Percentiles rank a stretch among this genome's conserved stretches.
phyloP scores from a whole-genome alignment of 495 filamentous ascomycete genomes.

The Aspergillus biplanus region DNA sequence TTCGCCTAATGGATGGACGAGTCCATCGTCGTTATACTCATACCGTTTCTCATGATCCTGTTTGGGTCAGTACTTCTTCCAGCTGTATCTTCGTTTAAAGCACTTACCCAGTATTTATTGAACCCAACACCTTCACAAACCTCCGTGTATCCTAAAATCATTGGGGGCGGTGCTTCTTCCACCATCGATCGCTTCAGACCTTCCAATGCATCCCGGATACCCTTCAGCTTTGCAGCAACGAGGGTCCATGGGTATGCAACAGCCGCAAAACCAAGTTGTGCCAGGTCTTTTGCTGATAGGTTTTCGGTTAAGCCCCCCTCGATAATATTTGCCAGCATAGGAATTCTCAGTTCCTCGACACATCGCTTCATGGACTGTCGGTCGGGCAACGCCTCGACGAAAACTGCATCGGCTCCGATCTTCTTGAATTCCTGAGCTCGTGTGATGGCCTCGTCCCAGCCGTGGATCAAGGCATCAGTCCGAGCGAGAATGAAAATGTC shows the following conservation, averaged over 20 bases:
- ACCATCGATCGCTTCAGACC: conserved; percentile 39
- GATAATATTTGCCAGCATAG: conserved; percentile 48
- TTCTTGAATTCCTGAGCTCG: conserved; percentile 42
- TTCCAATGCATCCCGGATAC: conserved; percentile 41
- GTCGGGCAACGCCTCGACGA: conserved; percentile 48
- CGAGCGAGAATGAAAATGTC: conserved; percentile 49
- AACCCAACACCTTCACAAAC: conserved; percentile 48
- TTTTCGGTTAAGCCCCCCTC: conserved; percentile 49
- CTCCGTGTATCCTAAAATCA: conserved; percentile 40
- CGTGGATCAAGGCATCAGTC: conserved; percentile 42
- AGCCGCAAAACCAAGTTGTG: conserved; percentile 38
- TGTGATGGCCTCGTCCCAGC: conserved; percentile 43
- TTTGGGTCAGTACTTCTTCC: conserved; percentile 5
- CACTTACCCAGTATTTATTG: conserved; percentile 44
- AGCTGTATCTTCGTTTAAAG: background rate
- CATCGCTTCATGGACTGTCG: conserved; percentile 40
- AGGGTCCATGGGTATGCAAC: conserved; percentile 49
- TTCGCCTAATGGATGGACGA: conserved; percentile 8
- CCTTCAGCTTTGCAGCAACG: conserved; percentile 45
- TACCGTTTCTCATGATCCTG: conserved; percentile 31
- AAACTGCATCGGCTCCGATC: conserved; percentile 43
- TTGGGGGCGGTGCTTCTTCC: conserved; percentile 35
- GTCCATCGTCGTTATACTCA: conserved; percentile 23
- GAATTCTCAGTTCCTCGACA: conserved; percentile 37
- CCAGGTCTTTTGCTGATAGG: conserved; percentile 42